Conservation (phyloP, 768 basidiomycete genomes). For the Tulasnella sp. region DNA sequence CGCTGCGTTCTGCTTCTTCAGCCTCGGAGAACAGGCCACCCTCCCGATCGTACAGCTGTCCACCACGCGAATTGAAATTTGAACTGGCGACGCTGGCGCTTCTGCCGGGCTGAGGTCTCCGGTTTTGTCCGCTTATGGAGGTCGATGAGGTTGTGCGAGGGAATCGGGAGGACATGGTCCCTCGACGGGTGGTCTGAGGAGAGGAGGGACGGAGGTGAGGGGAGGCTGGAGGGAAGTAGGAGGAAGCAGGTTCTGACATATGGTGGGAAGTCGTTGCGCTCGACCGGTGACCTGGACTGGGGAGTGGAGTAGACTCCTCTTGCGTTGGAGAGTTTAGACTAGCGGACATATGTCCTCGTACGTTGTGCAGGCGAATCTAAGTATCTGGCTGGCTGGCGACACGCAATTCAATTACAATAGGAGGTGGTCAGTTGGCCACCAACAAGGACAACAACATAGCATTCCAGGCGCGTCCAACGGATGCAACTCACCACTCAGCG, state of each 20-base stretch:
- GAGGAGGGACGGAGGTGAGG: conserved; percentile 17
- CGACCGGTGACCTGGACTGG: neutral
- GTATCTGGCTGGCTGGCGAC: neutral
- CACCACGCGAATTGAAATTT: conserved; percentile 20
- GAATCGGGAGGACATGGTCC: conserved; percentile 23
- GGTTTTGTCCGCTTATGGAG: conserved; percentile 6
- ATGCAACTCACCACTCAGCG: neutral
- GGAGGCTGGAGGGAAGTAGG: conserved; percentile 25
- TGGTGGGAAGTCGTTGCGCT: conserved; percentile 5
- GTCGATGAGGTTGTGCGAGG: conserved; percentile 19
- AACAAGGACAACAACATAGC: neutral
- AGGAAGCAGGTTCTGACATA: conserved; percentile 16
- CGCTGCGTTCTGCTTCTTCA: conserved; percentile 19
- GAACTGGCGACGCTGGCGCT: conserved; percentile 30
- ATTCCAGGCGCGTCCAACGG: neutral
- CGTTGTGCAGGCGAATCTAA: neutral
- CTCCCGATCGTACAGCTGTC: neutral
- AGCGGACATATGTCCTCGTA: neutral
- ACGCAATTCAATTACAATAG: neutral
- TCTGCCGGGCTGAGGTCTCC: neutral
- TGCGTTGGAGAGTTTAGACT: conserved; percentile 21
- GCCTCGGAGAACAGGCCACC: conserved; percentile 29
- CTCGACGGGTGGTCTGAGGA: neutral
- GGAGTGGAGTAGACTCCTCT: conserved; percentile 12
- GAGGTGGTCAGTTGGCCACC: neutral